These are phyloP conservation scores for Boechera retrofracta DNA, from an alignment of 345 rosid species.

Conservation along the genomic window DNA sequence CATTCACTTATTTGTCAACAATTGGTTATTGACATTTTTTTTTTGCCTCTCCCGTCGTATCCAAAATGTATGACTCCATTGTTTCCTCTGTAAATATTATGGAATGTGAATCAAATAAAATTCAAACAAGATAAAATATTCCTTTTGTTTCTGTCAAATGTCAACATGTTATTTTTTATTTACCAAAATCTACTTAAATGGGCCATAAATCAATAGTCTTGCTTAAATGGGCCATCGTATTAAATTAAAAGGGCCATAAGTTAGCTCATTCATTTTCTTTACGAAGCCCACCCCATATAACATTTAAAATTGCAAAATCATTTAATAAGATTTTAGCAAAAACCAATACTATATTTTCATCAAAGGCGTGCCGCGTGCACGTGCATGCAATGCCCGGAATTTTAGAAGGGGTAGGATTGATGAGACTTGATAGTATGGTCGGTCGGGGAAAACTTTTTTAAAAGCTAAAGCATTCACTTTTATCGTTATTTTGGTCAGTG, in stretches of 20 bases:
- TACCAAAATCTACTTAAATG: neutral
- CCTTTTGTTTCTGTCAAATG: conserved; percentile 7
- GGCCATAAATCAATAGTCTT: neutral
- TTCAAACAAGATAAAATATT: neutral
- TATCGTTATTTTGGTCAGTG: conserved; percentile 8
- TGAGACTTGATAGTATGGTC: conserved; percentile 30
- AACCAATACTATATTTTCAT: neutral
- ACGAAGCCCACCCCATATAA: conserved; percentile 12
- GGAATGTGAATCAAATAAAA: neutral
- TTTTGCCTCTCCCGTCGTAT: conserved; percentile 14
- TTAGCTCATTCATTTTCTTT: neutral
- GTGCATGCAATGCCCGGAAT: conserved; percentile 4
- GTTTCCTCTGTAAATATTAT: neutral
- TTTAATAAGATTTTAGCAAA: neutral
- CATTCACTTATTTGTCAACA: conserved; percentile 15
- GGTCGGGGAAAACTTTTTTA: conserved; percentile 25
- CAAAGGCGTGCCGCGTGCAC: conserved; percentile 28
- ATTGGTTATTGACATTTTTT: neutral
- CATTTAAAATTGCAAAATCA: neutral
- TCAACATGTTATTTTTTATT: neutral
- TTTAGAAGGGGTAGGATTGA: conserved; percentile 1
- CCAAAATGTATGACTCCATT: neutral
- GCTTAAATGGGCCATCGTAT: conserved; percentile 6
- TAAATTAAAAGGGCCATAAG: neutral
- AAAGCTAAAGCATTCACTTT: conserved; percentile 21